These are phyloP conservation scores for Entonaema liquescens DNA, from an alignment of 495 filamentous ascomycete genomes.

Conservation along the genomic window DNA sequence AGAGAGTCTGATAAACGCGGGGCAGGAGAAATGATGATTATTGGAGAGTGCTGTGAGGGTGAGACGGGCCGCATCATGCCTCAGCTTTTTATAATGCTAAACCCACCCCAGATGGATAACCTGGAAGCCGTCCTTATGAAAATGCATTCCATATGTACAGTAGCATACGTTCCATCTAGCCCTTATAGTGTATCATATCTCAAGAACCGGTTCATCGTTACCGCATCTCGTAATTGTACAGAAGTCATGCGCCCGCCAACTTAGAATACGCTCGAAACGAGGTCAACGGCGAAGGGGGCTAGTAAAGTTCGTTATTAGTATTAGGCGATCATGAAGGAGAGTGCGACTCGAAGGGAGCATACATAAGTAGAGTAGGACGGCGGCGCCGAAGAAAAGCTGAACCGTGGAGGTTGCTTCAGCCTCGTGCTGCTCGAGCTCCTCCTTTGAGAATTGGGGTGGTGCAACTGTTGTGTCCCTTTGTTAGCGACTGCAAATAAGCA, in stretches of 20 bases:
- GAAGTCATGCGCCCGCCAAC: neutral
- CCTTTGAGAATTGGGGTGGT: slow-evolving; percentile 60
- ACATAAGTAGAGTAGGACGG: slow-evolving; percentile 85
- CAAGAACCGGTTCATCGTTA: neutral
- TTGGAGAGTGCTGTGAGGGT: neutral
- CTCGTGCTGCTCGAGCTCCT: slow-evolving; percentile 71
- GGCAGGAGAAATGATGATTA: neutral
- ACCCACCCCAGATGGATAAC: slow-evolving; percentile 3
- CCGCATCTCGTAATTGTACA: slow-evolving; percentile 12
- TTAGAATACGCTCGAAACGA: slow-evolving; percentile 77
- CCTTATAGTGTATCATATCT: neutral
- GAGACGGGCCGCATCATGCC: neutral
- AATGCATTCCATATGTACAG: neutral
- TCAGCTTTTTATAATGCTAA: neutral
- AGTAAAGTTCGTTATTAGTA: slow-evolving; percentile 10
- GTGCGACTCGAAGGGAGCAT: slow-evolving; percentile 46
- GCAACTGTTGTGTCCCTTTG: slow-evolving; percentile 46
- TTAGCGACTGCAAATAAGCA: neutral
- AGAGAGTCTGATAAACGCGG: too few relatives aligned
- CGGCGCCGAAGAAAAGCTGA: slow-evolving; percentile 67
- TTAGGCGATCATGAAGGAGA: neutral
- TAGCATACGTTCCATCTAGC: neutral
- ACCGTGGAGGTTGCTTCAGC: slow-evolving; percentile 73
- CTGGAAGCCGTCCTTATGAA: neutral
- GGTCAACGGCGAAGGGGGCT: slow-evolving; percentile 88